Percentiles rank a stretch among this genome's conserved stretches.
phyloP scores from a whole-genome alignment of 495 filamentous ascomycete species.

The Trichoderma gamsii region DNA sequence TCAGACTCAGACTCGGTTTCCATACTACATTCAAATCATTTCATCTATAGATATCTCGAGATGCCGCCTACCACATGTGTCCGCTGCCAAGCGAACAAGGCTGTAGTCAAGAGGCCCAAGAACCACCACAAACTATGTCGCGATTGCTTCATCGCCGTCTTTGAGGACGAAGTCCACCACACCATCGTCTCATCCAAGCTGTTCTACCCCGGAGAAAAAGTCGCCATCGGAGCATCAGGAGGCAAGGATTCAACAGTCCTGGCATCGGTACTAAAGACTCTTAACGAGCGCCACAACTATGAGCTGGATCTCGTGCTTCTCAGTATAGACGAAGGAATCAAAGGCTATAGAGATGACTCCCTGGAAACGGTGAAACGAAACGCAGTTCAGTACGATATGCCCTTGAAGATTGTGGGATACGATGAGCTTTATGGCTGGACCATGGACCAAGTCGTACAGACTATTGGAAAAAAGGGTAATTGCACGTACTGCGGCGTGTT shows the following conservation, averaged over 20 bases:
- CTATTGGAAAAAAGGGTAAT: slow-evolving; percentile 96
- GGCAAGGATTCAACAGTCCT: slow-evolving; percentile 98
- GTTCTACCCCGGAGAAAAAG: slow-evolving; percentile 76
- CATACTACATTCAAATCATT: not conserved
- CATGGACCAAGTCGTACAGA: slow-evolving; percentile 95
- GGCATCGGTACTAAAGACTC: slow-evolving; percentile 86
- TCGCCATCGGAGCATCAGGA: slow-evolving; percentile 93
- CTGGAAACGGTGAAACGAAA: slow-evolving; percentile 95
- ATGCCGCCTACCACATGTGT: slow-evolving; percentile 59
- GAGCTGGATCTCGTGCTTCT: slow-evolving; percentile 79
- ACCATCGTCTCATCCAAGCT: slow-evolving; percentile 75
- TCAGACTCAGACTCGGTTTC: not conserved
- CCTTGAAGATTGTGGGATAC: slow-evolving; percentile 85
- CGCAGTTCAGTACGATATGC: slow-evolving; percentile 81
- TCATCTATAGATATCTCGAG: not conserved
- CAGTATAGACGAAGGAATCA: slow-evolving; percentile 95
- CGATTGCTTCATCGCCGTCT: slow-evolving; percentile 74
- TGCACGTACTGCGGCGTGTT: slow-evolving; percentile 99
- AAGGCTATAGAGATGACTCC: slow-evolving; percentile 90
- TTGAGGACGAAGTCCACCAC: slow-evolving; percentile 89
- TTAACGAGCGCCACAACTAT: slow-evolving; percentile 85
- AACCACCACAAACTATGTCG: slow-evolving; percentile 90
- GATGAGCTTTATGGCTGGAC: slow-evolving; percentile 96
- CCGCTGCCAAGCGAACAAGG: slow-evolving; percentile 67
- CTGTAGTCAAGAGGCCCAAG: slow-evolving; percentile 88